A percentile compares a stretch with the other conserved stretches of the same genome.
Evolutionary conservation across 2,329 filamentous ascomycete species (phyloP).

Genomic region (Xylaria sp.): DNA sequence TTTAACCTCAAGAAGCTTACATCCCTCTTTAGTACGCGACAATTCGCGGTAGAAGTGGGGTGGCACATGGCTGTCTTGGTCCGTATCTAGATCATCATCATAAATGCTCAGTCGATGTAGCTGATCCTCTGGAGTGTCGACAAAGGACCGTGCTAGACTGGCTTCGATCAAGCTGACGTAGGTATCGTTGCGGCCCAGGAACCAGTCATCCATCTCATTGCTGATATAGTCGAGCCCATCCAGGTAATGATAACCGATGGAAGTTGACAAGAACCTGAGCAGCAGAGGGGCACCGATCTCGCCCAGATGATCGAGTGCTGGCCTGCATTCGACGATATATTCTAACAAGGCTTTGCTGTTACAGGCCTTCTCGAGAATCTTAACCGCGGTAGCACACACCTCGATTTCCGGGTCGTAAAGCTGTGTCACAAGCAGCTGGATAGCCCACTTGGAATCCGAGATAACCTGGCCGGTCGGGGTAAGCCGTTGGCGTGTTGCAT

Average conservation of each 20-base stretch:
- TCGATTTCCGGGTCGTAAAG: slow-evolving; percentile 97
- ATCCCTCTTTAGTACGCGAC: slow-evolving; percentile 89
- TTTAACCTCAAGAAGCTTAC: slow-evolving; percentile 84
- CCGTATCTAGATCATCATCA: slow-evolving; percentile 57
- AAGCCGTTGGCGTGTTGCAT: slow-evolving; percentile 64
- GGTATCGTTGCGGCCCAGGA: slow-evolving; percentile 92
- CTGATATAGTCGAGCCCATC: slow-evolving; percentile 98
- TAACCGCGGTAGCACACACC: slow-evolving; percentile 93
- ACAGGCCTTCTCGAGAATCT: slow-evolving; percentile 96
- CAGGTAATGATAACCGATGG: slow-evolving; percentile 95
- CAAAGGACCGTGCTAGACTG: slow-evolving; percentile 85
- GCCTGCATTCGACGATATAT: slow-evolving; percentile 94
- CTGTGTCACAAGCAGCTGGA: slow-evolving; percentile 95
- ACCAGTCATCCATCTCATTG: slow-evolving; percentile 99
- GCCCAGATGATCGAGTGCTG: slow-evolving; percentile 90
- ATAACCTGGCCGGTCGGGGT: slow-evolving; percentile 45
- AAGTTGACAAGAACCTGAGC: slow-evolving; percentile 90
- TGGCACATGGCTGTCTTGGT: slow-evolving; percentile 71
- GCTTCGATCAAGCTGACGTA: slow-evolving; percentile 95
- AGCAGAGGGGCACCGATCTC: slow-evolving; percentile 95
- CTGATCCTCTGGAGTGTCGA: slow-evolving; percentile 63
- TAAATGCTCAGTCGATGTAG: slow-evolving; percentile 61
- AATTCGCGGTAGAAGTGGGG: slow-evolving; percentile 97
- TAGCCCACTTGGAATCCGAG: slow-evolving; percentile 89
- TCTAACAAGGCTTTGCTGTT: slow-evolving; percentile 89